Evolutionary conservation across 805 yeast species (phyloP).

Genomic region (Yarrowia sp.): DNA sequence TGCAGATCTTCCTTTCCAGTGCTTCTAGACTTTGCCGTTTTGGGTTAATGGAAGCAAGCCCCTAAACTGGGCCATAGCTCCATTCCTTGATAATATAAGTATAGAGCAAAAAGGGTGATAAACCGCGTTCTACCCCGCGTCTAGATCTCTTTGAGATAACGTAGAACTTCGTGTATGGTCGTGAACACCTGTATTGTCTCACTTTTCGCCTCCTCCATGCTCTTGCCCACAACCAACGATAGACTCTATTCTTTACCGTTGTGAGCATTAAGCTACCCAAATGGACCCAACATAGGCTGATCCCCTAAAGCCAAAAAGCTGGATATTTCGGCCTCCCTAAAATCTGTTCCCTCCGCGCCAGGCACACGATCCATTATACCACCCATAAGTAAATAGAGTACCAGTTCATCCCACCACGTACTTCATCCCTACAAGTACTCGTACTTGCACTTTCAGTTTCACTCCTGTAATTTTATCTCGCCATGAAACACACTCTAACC

Average conservation of each 20-base stretch:
- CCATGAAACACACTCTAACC: constrained; percentile 6
- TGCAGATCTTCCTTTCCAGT: no score
- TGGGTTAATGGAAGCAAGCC: background rate
- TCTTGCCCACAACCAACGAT: background rate
- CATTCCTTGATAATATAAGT: background rate
- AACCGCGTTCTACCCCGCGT: background rate
- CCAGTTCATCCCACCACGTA: no score
- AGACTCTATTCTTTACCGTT: background rate
- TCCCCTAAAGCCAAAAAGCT: background rate
- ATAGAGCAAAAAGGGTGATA: no score
- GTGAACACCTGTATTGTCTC: background rate
- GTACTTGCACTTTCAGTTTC: no score
- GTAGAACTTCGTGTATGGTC: background rate
- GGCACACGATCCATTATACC: no score
- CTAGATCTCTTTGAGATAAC: background rate
- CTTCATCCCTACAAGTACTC: background rate
- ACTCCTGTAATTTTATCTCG: background rate
- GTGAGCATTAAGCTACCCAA: background rate
- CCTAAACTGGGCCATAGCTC: background rate
- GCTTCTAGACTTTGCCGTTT: background rate
- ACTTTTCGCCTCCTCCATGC: background rate
- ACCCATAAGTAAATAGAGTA: no score
- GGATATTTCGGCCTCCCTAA: no score
- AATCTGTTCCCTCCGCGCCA: no score
- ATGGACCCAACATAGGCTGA: background rate